Percentiles rank a stretch among this genome's conserved stretches.
Evolutionary conservation across 306 rosid species (phyloP).

Genomic region (Cyclanthera cordifolia): DNA sequence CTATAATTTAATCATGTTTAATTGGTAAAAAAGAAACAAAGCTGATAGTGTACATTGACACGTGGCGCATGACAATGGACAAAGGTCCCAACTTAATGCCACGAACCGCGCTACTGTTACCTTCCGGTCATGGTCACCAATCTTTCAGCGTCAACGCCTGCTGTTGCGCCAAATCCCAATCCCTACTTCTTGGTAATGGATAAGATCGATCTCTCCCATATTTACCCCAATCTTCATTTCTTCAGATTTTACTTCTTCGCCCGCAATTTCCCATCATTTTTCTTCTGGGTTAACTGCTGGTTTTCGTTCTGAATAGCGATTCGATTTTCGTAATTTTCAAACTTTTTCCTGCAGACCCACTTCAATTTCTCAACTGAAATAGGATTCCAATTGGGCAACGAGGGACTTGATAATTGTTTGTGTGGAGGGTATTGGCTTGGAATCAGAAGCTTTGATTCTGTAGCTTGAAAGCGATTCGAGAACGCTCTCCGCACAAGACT

Average conservation of each 20-base stretch:
- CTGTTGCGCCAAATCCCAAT: neutral
- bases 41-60: neutral
- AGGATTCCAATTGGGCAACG: neutral
- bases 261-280: neutral
- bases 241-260: neutral
- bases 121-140: neutral
- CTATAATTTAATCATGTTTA: too few relatives aligned
- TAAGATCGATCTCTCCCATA: neutral
- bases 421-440: neutral
- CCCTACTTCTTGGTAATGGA: conserved; percentile 3
- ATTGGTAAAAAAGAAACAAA: too few relatives aligned
- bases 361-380: neutral
- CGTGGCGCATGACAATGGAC: neutral
- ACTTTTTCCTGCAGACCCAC: neutral
- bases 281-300: neutral
- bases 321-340: neutral
- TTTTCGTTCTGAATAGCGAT: neutral
- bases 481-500: neutral
- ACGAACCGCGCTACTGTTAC: neutral
- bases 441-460: conserved; percentile 6
- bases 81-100: neutral
- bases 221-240: neutral
- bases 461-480: conserved; percentile 11
- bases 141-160: conserved; percentile 10
- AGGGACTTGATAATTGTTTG: neutral